Base-by-base conservation (phyloP, 2,329 filamentous ascomycete genomes). In the Cryphonectria parasitica region DNA sequence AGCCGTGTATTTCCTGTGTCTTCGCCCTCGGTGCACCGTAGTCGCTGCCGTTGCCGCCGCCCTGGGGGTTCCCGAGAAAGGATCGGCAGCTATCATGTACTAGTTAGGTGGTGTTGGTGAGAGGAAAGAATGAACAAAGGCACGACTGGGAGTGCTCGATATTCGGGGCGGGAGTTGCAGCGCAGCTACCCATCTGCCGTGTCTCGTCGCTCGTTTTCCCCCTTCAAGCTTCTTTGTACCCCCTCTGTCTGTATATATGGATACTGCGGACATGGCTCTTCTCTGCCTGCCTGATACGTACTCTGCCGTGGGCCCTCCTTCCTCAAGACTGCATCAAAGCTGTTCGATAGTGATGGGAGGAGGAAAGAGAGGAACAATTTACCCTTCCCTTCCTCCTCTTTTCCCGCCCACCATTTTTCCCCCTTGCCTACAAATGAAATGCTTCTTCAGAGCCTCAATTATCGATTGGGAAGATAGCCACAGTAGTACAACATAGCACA, bases 51-150 rank as follows among this genome's bases (percentile, higher is more conserved):
- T 17, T 58, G 54, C 54, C 28, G 54, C 54, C 25, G 45, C 45
- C 19, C 34, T 31, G 28, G 54, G 25, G 28, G 54, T 19, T 28
- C 13, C 19, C 36, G 36, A 39, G 58, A 39, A 34, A 39, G 58
- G 58, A 61, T 61, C 58, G 22, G 34, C 58, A 61, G 58, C 58
- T 6, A n/a, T 61, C 58, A 61, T 61, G 58, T 61, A 61, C 34
- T 22, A 39, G 31, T 39, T 22, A 34, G 58, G 58, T 34, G 22
- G 7, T 34, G 17, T n/a, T 34, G 58, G 31, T n/a, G 58, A 34
- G 58, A 39, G 58, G 34, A 39, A n/a, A 31, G 31, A 34, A 61
- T 36, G 58, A 39, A 39, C 31, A 39, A 61, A 61, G 54, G 28
- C 54, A 58, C 28, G 54, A 31, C 31, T 19, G 25, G 25, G 54